Conservation (phyloP, 1,139 yeast species). For the Lodderomyces metapsilosis region DNA sequence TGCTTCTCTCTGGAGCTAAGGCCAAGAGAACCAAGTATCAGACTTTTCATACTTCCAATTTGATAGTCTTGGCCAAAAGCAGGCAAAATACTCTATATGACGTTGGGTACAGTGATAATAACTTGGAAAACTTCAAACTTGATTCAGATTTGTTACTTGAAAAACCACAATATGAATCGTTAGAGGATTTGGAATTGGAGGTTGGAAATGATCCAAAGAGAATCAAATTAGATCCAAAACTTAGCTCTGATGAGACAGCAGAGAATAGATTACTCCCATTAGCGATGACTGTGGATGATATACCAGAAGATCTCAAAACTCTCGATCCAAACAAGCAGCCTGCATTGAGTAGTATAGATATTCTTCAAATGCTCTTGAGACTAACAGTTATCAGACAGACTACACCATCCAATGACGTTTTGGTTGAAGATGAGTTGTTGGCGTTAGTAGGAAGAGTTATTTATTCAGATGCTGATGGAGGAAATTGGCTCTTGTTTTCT, state of each 20-base stretch:
- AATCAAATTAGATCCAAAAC: conserved; percentile 37
- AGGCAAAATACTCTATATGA: conserved; percentile 28
- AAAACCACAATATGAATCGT: conserved; percentile 62
- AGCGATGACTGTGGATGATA: conserved; percentile 57
- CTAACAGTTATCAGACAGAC: conserved; percentile 65
- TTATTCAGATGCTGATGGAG: conserved; percentile 43
- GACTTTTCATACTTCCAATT: conserved; percentile 63
- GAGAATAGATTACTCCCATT: conserved; percentile 53
- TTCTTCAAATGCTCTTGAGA: conserved; percentile 67
- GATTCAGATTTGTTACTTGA: conserved; percentile 82
- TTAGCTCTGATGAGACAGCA: conserved; percentile 25
- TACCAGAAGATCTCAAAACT: conserved; percentile 54
- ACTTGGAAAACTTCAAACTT: conserved; percentile 58
- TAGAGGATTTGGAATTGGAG: conserved; percentile 49
- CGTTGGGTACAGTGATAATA: conserved; percentile 10
- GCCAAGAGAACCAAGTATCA: conserved; percentile 90
- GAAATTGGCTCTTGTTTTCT: conserved; percentile 79
- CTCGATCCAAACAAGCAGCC: conserved; percentile 88
- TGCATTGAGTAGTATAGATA: conserved; percentile 65
- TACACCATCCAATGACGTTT: conserved; percentile 65
- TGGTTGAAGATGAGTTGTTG: conserved; percentile 78
- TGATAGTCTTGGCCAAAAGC: conserved; percentile 77
- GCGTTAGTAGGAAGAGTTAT: conserved; percentile 75
- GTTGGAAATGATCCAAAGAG: conserved; percentile 36
- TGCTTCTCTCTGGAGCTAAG: conserved; percentile 79